Evolutionary conservation across 805 yeast species (phyloP).

Genomic region (Komagataella ulmi): DNA sequence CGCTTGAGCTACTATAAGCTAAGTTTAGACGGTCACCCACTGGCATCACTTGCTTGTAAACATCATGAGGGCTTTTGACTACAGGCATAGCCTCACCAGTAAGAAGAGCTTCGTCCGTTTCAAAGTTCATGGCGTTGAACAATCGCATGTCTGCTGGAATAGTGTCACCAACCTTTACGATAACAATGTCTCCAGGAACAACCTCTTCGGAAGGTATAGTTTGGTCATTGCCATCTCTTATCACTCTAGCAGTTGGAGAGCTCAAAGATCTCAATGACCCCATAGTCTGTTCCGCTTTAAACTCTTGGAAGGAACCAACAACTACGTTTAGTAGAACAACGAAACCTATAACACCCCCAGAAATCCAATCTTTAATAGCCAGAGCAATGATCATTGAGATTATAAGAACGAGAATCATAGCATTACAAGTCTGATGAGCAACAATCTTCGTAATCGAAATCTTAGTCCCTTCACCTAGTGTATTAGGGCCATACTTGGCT

Average conservation of each 20-base stretch:
- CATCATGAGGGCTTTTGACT: slow-evolving; percentile 31
- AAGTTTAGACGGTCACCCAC: slow-evolving; percentile 66
- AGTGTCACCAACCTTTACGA: slow-evolving; percentile 58
- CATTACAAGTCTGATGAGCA: slow-evolving; percentile 58
- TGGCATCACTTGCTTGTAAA: slow-evolving; percentile 30
- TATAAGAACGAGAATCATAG: slow-evolving; percentile 63
- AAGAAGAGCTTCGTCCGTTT: slow-evolving; percentile 73
- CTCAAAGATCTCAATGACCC: slow-evolving; percentile 53
- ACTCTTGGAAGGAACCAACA: slow-evolving; percentile 62
- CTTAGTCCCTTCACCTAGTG: slow-evolving; percentile 44
- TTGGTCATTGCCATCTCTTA: slow-evolving; percentile 42
- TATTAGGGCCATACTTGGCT: slow-evolving; percentile 38
- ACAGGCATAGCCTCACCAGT: slow-evolving; percentile 85
- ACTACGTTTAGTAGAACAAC: slow-evolving; percentile 50
- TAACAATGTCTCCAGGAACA: slow-evolving; percentile 64
- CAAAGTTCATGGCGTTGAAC: slow-evolving; percentile 45
- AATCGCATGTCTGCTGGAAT: slow-evolving; percentile 64
- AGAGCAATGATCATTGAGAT: slow-evolving; percentile 60
- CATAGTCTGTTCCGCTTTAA: slow-evolving; percentile 69
- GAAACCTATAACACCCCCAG: slow-evolving; percentile 68
- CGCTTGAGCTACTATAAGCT: slow-evolving; percentile 59
- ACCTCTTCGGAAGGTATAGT: slow-evolving; percentile 50
- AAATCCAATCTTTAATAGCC: slow-evolving; percentile 67
- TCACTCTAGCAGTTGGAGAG: slow-evolving; percentile 58
- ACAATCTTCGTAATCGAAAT: slow-evolving; percentile 42